A percentile compares a stretch with the other conserved stretches of the same genome.
Conservation (phyloP, 2,329 filamentous ascomycete genomes). For the Aureobasidium mangrovei region DNA sequence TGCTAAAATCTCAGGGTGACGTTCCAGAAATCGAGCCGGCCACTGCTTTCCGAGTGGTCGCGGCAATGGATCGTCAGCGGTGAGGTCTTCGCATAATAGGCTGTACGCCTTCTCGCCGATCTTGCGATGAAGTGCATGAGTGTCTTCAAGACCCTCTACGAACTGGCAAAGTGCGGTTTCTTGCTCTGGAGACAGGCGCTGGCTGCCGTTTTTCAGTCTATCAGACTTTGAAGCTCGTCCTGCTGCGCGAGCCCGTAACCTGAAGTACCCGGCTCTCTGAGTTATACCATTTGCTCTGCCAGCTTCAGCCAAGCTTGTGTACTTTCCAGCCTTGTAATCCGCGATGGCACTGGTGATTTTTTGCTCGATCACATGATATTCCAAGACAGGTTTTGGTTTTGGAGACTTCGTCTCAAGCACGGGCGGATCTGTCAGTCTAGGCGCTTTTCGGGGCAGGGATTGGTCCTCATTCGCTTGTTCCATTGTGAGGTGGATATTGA, state of each 20-base stretch:
- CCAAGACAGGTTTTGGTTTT: background rate
- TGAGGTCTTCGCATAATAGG: conserved; percentile 4
- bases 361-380: conserved; percentile 3
- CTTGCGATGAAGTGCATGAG: conserved; percentile 2
- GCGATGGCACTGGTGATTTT: conserved; percentile 2
- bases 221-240: conserved; percentile 4
- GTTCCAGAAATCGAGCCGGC: conserved; percentile 9
- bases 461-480: conserved; percentile 2
- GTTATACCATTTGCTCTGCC: conserved; percentile 1
- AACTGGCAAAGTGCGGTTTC: background rate
- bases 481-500: background rate
- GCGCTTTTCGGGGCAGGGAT: background rate
- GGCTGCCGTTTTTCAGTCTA: conserved; percentile 4
- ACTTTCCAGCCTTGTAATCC: conserved; percentile 7
- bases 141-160: background rate
- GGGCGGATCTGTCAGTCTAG: background rate
- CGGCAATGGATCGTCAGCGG: background rate
- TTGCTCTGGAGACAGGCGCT: conserved; percentile 4
- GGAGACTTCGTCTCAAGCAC: background rate
- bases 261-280: conserved; percentile 1
- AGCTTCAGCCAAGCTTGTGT: conserved; percentile 3
- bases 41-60: conserved; percentile 5
- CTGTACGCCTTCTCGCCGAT: conserved; percentile 8
- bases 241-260: conserved; percentile 3
- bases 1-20: conserved; percentile 1